Base-by-base conservation (phyloP, 257 asterid species). In the Capsicum baccatum region DNA sequence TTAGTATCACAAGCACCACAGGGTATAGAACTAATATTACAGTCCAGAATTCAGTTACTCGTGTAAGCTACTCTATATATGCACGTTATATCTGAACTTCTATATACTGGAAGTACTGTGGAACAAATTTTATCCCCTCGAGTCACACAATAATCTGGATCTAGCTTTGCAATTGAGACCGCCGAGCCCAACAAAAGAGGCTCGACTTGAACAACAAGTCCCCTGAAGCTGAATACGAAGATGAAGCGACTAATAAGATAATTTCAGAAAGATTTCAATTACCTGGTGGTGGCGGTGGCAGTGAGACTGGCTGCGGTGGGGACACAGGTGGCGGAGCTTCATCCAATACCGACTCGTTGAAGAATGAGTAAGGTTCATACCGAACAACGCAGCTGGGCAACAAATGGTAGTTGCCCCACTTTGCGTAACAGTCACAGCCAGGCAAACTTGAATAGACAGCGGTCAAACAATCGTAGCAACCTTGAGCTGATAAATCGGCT, bases 351-450 rank as follows among this genome's bases (percentile, higher is more conserved):
- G 26, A 69, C 19, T n/a, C 10, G 0, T 71, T 47, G 79, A 47
- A 71, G 33, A 71, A 71, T 17, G 39, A 47, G 79, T 44, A 71
- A 71, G 57, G 16, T 5, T 44, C 13, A 47, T 33, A 35, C 6
- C 48, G 48, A 67, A 67, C 19, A 14, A 67, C 7, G 74, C 74
- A 67, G 74, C 74, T 67, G 74, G 74, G 74, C 74, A 3, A 2
- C 74, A 33, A 33, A 35, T 6, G 10, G 6, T 67, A 67, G 74
- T 67, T 67, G 9, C 74, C 74, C 12, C 12, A 1, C 47, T 35
- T 67, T 35, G 50, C 50, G 7, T 67, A 13, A 35, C 74, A 67
- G 4, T 2, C 21, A 67, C 58, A 71, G 3, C 0, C 1, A 2
- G 17, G 6, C n/a, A 71, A 35, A 35, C 21, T 47, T 17, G 2